Evolutionary conservation across 1,284 basidiomycete genomes (phyloP).

Genomic region (Sanghuangporus sanghuang): DNA sequence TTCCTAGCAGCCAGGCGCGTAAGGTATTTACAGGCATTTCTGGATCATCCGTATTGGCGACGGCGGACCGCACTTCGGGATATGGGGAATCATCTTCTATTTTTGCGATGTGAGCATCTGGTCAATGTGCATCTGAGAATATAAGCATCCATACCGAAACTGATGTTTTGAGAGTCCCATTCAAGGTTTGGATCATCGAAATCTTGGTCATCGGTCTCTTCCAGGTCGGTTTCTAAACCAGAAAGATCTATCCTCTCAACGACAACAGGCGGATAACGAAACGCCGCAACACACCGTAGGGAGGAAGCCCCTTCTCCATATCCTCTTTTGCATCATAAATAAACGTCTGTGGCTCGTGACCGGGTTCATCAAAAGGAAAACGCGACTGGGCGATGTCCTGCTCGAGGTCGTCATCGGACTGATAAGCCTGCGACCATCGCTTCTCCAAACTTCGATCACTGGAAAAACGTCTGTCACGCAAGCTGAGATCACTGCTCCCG

Average conservation of each 20-base stretch:
- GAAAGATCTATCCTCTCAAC: background rate
- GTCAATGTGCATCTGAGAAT: background rate
- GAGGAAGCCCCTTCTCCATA: constrained; percentile 8
- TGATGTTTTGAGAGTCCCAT: constrained; percentile 27
- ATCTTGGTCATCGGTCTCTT: background rate
- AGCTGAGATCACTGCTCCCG: constrained; percentile 1
- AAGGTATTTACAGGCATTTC: constrained; percentile 40
- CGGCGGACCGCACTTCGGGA: constrained; percentile 40
- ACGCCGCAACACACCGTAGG: constrained; percentile 1
- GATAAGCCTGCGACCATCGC: constrained; percentile 4
- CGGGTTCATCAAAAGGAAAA: background rate
- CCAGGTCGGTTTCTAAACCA: background rate
- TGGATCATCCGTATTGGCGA: constrained; percentile 35
- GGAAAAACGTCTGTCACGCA: background rate
- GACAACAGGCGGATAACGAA: background rate
- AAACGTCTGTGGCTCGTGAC: background rate
- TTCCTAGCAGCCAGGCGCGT: constrained; percentile 56
- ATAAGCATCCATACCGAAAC: constrained; percentile 3
- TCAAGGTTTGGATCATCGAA: constrained; percentile 47
- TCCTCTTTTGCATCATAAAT: constrained; percentile 10
- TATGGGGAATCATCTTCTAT: constrained; percentile 44
- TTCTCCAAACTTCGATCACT: background rate
- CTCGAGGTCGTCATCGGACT: background rate
- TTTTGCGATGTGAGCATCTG: background rate
- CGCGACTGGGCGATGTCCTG: background rate